Conservation (phyloP, 129 eudicot species). For the Helianthus annuus region HanXRQr2.0-SUNRISE NC_035444.2:58151829-58152328, state of each 20-base stretch:
- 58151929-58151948: neutral
- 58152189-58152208: constrained; percentile 30
- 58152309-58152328: constrained; percentile 85
- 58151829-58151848: constrained; percentile 30
- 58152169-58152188: constrained; percentile 38
- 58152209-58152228: neutral
- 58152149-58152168: constrained; percentile 12
- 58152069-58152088: neutral
- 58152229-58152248: neutral
- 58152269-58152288: constrained; percentile 37
- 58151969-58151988: constrained; percentile 30
- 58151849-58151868: constrained; percentile 38
- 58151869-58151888: constrained; percentile 14
- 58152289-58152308: constrained; percentile 53
- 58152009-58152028: constrained; percentile 44
- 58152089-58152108: constrained; percentile 26
- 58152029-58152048: constrained; percentile 7
- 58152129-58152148: constrained; percentile 49
- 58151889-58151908: constrained; percentile 39
- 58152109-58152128: constrained; percentile 52
- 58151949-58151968: constrained; percentile 27
- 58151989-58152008: constrained; percentile 32
- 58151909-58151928: neutral
- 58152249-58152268: constrained; percentile 8
- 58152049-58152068: neutral